phyloP scores from a whole-genome alignment of 2,329 filamentous ascomycete genomes.

The Ceratocystis ficicola region DNA sequence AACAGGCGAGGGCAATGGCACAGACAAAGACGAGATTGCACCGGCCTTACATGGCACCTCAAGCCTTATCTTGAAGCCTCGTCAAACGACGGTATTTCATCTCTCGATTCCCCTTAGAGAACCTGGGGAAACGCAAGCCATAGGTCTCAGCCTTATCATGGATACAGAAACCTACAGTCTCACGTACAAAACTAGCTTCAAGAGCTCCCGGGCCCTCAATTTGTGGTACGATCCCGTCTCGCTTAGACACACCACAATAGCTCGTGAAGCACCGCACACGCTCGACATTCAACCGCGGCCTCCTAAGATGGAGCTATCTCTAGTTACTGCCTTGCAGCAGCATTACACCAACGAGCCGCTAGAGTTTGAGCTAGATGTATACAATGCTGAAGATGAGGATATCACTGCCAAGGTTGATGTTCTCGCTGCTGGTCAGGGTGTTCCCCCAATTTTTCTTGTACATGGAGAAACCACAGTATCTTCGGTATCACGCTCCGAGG shows the following conservation, averaged over 20 bases:
- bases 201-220: constrained; percentile 32
- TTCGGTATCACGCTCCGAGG: constrained; percentile 31
- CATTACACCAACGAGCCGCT: constrained; percentile 81
- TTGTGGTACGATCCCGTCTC: constrained; percentile 41
- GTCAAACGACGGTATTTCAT: constrained; percentile 57
- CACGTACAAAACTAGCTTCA: constrained; percentile 48
- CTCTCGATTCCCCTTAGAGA: constrained; percentile 66
- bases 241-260: constrained; percentile 34
- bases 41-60: constrained; percentile 24
- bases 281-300: constrained; percentile 76
- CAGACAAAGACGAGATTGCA: constrained; percentile 25
- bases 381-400: constrained; percentile 74
- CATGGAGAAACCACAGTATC: constrained; percentile 29
- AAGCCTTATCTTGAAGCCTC: constrained; percentile 34
- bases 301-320: constrained; percentile 71
- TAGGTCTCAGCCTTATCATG: constrained; percentile 51
- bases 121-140: constrained; percentile 60
- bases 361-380: constrained; percentile 52
- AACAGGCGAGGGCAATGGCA: constrained; percentile 24
- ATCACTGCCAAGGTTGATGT: constrained; percentile 60
- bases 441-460: constrained; percentile 37
- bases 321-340: constrained; percentile 50
- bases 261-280: constrained; percentile 39
- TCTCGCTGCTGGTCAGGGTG: constrained; percentile 48
- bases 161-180: constrained; percentile 54